Evolutionary conservation across 2,329 filamentous ascomycete genomes (phyloP).

Genomic region (Diaporthe citrichinensis): DNA sequence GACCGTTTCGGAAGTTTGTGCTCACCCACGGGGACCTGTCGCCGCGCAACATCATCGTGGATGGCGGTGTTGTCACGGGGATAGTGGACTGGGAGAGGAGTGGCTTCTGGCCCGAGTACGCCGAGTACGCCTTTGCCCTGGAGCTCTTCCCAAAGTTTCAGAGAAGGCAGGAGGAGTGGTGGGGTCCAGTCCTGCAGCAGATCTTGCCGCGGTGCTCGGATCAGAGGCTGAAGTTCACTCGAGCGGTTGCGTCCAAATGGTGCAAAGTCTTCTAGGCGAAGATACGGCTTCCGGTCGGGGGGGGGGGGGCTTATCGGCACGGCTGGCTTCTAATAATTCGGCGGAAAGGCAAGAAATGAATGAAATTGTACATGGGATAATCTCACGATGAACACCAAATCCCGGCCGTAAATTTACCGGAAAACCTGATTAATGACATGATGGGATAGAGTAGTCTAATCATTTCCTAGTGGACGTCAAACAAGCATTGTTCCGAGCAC

Average conservation of each 20-base stretch:
- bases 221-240: not conserved
- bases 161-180: conserved; percentile 36
- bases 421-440: no score
- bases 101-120: conserved; percentile 42
- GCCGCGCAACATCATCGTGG: conserved; percentile 38
- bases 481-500: no score
- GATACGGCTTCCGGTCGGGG: no score
- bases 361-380: no score
- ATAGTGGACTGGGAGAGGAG: conserved; percentile 42
- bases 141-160: not conserved
- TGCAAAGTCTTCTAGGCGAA: not conserved
- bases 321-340: no score
- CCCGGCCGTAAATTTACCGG: no score
- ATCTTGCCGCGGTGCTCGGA: conserved; percentile 11
- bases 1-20: not conserved
- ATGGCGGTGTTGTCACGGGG: conserved; percentile 31
- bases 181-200: conserved; percentile 32
- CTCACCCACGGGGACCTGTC: conserved; percentile 29
- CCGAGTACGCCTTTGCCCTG: conserved; percentile 41
- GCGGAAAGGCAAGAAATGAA: no score
- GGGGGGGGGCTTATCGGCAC: no score
- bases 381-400: no score
- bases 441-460: no score
- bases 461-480: no score
- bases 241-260: not conserved